Percentiles rank a stretch among this genome's conserved stretches.
phyloP scores from a whole-genome alignment of 164 flowering plant species.

The Paratinospora sagittata region DNA sequence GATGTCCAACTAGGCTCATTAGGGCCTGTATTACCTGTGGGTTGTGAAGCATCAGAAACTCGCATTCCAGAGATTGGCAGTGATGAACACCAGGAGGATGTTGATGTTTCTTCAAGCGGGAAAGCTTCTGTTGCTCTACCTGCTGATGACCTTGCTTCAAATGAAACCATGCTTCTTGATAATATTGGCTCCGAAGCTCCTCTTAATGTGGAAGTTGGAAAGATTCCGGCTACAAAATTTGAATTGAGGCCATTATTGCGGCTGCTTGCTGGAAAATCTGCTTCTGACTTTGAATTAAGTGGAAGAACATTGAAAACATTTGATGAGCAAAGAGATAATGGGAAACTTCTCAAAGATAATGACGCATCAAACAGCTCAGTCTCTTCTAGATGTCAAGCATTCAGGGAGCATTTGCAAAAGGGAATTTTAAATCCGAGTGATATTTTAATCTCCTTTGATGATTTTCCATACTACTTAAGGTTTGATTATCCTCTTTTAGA shows the following conservation, averaged over 20 bases:
- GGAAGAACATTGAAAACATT: constrained; percentile 40
- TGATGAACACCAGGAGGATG: constrained; percentile 17
- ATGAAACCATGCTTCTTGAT: constrained; percentile 35
- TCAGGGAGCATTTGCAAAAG: constrained; percentile 47
- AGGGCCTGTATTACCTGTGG: constrained; percentile 30
- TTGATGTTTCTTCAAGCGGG: constrained; percentile 28
- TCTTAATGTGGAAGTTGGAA: constrained; percentile 35
- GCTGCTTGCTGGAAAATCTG: constrained; percentile 37
- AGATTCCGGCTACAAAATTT: constrained; percentile 26
- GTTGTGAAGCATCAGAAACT: constrained; percentile 33
- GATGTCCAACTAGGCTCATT: constrained; percentile 34
- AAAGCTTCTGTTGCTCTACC: constrained; percentile 28
- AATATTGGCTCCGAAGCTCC: constrained; percentile 27
- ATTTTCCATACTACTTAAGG: constrained; percentile 75
- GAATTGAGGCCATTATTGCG: constrained; percentile 42
- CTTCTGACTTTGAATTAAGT: constrained; percentile 37
- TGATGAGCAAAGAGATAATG: constrained; percentile 37
- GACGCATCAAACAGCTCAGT: constrained; percentile 27
- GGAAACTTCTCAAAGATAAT: constrained; percentile 29
- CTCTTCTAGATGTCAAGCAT: constrained; percentile 47
- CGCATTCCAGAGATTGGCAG: constrained; percentile 35
- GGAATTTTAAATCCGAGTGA: constrained; percentile 44
- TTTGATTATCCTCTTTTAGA: constrained; percentile 8
- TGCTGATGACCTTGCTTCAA: constrained; percentile 29
- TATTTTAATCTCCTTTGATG: constrained; percentile 58